Base-by-base conservation (phyloP, 2,329 filamentous ascomycete genomes). In the Fusarium sororula region DNA sequence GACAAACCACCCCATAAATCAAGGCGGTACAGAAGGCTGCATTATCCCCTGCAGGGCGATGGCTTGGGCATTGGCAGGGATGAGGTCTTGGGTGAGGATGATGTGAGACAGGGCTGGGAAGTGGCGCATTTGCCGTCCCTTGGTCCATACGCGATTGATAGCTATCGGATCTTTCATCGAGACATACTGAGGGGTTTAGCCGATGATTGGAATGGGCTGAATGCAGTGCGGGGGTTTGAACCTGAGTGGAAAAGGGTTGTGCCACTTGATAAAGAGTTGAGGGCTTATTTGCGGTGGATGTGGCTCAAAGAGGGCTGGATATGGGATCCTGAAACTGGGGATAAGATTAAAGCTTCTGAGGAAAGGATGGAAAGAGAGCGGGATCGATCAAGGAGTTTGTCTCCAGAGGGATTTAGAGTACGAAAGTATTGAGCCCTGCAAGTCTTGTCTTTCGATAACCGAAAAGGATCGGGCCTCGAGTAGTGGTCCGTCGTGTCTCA, bases 91-190 rank as follows among this genome's bases (percentile, higher is more conserved):
- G 38, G 17, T 9, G 47, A 61, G 17, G 17, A 58, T 1, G 72
- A 74, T 20, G n/a, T 35, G n/a, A 74, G 72, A 28, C 20, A 63
- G 13, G 68, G 64, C 1, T 74, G 72, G 72, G 72, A 74, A 5
- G 72, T 73, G 7, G 72, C 72, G 0, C 68, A 75, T 7, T 13
- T 74, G 4, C 72, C 72, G 5, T 69, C 72, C 6, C 60, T 74
- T 6, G 72, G 72, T 0, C 72, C 72, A 1, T 74, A 74, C 13
- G 72, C 72, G 1, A 61, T 74, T 3, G 72, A 74, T 3, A 74
- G 72, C n/a, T 75, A 61, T 24, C 64, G 72, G 3, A 74, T 74
- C 15, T 74, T 75, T 20, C 60, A 75, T 7, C 44, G 72, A 20
- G 72, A 74, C 7, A 44, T 74, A 1, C 0, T 74, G 10, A 56